Evolutionary conservation across 2,329 filamentous ascomycete genomes (phyloP).

Genomic region (Trichoderma koningiopsis): DNA sequence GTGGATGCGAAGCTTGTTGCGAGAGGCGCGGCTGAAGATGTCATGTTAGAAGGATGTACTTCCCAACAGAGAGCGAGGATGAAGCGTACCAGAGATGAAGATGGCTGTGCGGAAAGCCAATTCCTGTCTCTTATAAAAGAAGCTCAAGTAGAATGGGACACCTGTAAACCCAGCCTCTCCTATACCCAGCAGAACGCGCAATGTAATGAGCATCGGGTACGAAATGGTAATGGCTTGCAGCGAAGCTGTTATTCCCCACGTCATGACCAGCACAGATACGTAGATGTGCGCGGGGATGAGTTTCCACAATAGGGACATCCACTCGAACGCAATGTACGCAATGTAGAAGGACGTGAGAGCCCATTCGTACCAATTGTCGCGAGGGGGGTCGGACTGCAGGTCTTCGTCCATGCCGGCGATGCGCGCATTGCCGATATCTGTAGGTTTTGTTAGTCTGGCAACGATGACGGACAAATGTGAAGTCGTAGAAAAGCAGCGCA

Average conservation of each 20-base stretch:
- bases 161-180: constrained; percentile 68
- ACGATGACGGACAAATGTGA: background rate
- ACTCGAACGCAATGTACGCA: constrained; percentile 65
- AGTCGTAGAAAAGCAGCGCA: background rate
- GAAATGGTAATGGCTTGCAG: constrained; percentile 68
- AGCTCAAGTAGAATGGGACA: constrained; percentile 65
- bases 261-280: constrained; percentile 64
- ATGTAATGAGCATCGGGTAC: constrained; percentile 59
- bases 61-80: background rate
- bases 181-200: constrained; percentile 61
- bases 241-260: constrained; percentile 79
- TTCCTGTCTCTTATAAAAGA: constrained; percentile 68
- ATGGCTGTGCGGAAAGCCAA: constrained; percentile 82
- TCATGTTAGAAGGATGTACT: constrained; percentile 37
- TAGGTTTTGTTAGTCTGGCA: background rate
- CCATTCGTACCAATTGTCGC: constrained; percentile 59
- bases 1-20: constrained; percentile 78
- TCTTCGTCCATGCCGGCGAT: constrained; percentile 66
- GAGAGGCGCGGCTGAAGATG: constrained; percentile 72
- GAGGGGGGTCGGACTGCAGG: constrained; percentile 53
- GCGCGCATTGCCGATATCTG: constrained; percentile 64
- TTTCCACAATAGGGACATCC: constrained; percentile 65
- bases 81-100: constrained; percentile 69
- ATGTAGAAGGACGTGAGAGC: constrained; percentile 63
- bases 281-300: constrained; percentile 63